Conservation (phyloP, 1,139 yeast genomes). For the Geotrichum phurueaensis region DNA sequence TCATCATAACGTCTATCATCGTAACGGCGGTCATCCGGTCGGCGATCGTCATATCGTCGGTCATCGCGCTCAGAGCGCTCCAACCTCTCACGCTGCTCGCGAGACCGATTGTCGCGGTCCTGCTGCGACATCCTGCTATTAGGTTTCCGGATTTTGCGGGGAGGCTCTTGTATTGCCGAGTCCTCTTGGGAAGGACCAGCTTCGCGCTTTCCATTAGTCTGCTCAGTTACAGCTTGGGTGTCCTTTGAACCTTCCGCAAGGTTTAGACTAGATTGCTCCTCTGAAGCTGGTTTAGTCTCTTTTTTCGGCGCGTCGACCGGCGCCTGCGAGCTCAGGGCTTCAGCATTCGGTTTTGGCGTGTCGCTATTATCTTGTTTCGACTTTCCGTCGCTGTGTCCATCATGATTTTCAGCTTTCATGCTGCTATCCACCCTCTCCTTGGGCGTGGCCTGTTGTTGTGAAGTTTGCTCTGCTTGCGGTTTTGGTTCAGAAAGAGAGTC, state of each 20-base stretch:
- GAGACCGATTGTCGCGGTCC: constrained; percentile 25
- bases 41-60: constrained; percentile 8
- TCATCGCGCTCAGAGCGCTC: constrained; percentile 18
- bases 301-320: background rate
- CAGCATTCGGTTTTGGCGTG: background rate
- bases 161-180: constrained; percentile 14
- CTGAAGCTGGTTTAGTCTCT: background rate
- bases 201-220: background rate
- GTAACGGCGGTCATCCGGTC: background rate
- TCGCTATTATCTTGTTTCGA: background rate
- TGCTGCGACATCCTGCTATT: constrained; percentile 23
- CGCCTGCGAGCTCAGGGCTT: background rate
- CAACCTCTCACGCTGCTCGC: constrained; percentile 23
- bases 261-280: background rate
- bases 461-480: background rate
- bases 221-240: background rate
- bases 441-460: background rate
- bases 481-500: background rate
- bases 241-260: background rate
- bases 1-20: background rate
- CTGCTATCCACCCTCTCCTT: background rate
- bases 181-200: background rate
- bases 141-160: constrained; percentile 26
- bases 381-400: background rate
- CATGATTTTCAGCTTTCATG: background rate